phyloP scores from a whole-genome alignment of 495 filamentous ascomycete genomes.

The Chaetomidium leptoderma region DNA sequence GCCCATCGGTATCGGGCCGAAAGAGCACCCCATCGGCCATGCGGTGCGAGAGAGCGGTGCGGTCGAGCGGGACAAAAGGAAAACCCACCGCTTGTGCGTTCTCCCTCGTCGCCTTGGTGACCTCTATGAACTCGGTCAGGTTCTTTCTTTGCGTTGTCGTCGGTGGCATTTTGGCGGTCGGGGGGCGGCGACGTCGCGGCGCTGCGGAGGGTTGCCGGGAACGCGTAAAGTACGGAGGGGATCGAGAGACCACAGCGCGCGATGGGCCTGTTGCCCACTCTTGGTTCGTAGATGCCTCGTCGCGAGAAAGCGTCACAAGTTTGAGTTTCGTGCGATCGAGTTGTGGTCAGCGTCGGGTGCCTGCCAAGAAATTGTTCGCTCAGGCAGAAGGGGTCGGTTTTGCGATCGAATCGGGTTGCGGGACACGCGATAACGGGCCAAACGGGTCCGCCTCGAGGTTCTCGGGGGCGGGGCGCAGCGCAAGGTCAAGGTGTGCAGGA shows the following conservation, averaged over 20 bases:
- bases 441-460: neutral
- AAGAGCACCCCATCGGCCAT: conserved; percentile 18
- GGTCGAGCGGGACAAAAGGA: conserved; percentile 7
- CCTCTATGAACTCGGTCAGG: conserved; percentile 42
- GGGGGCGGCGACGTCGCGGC: too few species aligned
- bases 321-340: neutral
- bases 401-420: conserved; percentile 11
- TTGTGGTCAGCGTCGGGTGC: neutral
- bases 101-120: conserved; percentile 52
- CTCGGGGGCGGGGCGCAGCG: neutral
- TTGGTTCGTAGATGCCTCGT: neutral
- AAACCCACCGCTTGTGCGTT: conserved; percentile 47
- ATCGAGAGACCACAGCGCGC: too few species aligned
- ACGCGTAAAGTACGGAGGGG: too few species aligned
- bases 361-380: neutral
- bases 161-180: neutral
- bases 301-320: too few species aligned
- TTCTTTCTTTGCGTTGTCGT: neutral
- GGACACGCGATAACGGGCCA: conserved; percentile 5
- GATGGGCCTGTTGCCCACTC: too few species aligned
- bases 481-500: neutral
- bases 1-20: conserved; percentile 31
- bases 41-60: conserved; percentile 18
- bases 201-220: too few species aligned
- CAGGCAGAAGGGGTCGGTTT: neutral